A percentile compares a stretch with the other conserved stretches of the same genome.
These are phyloP conservation scores for Puya raimondii DNA, from an alignment of 176 grass and related monocot species.

Conservation along the genomic window DNA sequence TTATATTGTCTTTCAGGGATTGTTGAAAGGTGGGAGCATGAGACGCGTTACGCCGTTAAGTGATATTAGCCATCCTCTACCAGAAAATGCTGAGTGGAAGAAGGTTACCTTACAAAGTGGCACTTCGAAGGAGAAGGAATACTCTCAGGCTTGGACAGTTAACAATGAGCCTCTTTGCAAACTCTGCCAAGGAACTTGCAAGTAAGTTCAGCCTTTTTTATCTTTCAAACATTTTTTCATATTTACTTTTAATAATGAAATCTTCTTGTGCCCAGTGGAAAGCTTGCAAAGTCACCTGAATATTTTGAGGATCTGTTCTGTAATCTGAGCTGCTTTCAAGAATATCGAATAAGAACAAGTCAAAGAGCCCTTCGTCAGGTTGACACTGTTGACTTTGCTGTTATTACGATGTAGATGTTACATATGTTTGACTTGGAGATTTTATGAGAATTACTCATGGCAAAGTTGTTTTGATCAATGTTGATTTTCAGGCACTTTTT, in stretches of 20 bases:
- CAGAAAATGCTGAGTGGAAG: conserved; percentile 86
- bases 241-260: conserved; percentile 7
- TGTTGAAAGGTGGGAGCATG: conserved; percentile 86
- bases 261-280: conserved; percentile 41
- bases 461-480: not conserved
- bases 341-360: conserved; percentile 75
- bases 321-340: conserved; percentile 60
- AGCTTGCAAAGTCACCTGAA: conserved; percentile 80
- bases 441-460: not conserved
- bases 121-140: conserved; percentile 46
- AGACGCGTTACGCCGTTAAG: conserved; percentile 47
- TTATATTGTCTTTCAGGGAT: conserved; percentile 35
- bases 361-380: conserved; percentile 67
- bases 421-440: not conserved
- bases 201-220: conserved; percentile 29
- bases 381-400: not conserved
- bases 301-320: conserved; percentile 99
- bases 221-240: conserved; percentile 1
- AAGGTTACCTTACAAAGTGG: conserved; percentile 51
- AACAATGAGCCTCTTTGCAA: conserved; percentile 77
- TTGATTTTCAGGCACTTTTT: conserved; percentile 56
- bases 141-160: conserved; percentile 67
- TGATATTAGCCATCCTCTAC: conserved; percentile 68
- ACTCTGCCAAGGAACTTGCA: conserved; percentile 82
- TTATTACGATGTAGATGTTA: not conserved